Percentiles rank a stretch among this genome's conserved stretches.
These are phyloP conservation scores for Teratosphaeria epicoccoides DNA, from an alignment of 2,329 filamentous ascomycete species.

Conservation along the genomic window DNA sequence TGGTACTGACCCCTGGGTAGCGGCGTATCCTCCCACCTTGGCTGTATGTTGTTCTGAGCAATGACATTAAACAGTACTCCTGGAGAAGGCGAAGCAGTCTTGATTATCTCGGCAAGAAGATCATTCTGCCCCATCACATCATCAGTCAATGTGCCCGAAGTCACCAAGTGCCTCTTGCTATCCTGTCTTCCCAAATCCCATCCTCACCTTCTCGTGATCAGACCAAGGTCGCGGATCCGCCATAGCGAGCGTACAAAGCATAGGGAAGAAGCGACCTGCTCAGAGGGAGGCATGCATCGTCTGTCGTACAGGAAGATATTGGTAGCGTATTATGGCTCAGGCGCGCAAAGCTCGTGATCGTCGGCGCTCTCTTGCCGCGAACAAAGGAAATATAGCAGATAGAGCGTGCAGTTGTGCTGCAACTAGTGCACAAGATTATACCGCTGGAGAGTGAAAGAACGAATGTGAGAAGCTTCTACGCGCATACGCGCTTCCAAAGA, in stretches of 20 bases:
- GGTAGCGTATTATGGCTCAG: constrained; percentile 7
- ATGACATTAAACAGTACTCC: constrained; percentile 35
- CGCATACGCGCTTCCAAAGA: background rate
- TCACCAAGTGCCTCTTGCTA: background rate
- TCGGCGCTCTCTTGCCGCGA: constrained; percentile 3
- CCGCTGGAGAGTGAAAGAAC: background rate
- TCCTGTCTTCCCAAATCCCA: background rate
- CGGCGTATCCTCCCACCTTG: constrained; percentile 40
- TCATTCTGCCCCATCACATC: constrained; percentile 19
- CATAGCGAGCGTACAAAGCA: constrained; percentile 29
- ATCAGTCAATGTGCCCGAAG: constrained; percentile 8
- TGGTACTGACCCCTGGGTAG: constrained; percentile 38
- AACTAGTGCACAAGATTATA: background rate
- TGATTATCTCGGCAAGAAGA: constrained; percentile 44
- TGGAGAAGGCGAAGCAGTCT: constrained; percentile 34
- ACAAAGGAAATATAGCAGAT: constrained; percentile 10
- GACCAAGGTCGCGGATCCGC: constrained; percentile 35
- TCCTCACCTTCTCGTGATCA: constrained; percentile 38
- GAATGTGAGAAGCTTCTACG: background rate
- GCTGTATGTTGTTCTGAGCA: constrained; percentile 33
- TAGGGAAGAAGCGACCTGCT: constrained; percentile 16
- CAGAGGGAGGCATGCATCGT: constrained; percentile 21
- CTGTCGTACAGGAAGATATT: constrained; percentile 10
- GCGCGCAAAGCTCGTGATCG: constrained; percentile 8
- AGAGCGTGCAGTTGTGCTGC: background rate